phyloP scores from a whole-genome alignment of 116 monocot species.

The Zostera marina region DNA sequence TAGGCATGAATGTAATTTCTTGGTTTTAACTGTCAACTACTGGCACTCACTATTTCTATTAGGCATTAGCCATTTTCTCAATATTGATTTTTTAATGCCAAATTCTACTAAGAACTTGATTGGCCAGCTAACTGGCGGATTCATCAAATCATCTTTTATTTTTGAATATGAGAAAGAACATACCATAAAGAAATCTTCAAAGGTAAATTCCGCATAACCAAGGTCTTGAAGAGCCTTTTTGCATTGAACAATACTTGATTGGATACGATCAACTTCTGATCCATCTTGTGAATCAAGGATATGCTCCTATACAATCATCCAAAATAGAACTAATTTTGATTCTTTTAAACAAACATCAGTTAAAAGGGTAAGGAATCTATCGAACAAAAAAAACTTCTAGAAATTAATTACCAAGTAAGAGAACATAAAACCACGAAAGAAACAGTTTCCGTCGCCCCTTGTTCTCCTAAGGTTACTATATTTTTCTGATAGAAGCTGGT shows the following conservation, averaged over 20 bases:
- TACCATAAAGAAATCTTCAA: constrained; percentile 88
- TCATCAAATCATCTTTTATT: too few relatives aligned
- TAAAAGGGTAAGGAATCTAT: not conserved
- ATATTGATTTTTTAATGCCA: too few relatives aligned
- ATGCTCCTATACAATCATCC: constrained; percentile 44
- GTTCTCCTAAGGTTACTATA: constrained; percentile 55
- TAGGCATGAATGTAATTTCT: too few relatives aligned
- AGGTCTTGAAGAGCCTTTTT: constrained; percentile 55
- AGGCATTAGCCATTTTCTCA: too few relatives aligned
- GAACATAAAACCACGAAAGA: constrained; percentile 88
- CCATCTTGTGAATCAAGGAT: constrained; percentile 76
- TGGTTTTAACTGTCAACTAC: too few relatives aligned
- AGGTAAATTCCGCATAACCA: constrained; percentile 90
- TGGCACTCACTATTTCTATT: too few relatives aligned
- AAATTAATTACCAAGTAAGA: constrained; percentile 65
- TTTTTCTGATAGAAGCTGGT: constrained; percentile 63
- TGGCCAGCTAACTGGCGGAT: too few relatives aligned
- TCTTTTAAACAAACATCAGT: not conserved
- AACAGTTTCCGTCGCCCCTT: constrained; percentile 83
- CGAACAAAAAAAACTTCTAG: not conserved
- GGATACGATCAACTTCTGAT: constrained; percentile 50
- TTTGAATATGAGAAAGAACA: constrained; percentile 4
- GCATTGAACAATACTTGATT: constrained; percentile 47
- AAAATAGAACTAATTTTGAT: not conserved
- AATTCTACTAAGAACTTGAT: too few relatives aligned